These are phyloP conservation scores for Saprolegnia diclina DNA, from an alignment of 352 stramenopile species.

Conservation along the genomic window DNA sequence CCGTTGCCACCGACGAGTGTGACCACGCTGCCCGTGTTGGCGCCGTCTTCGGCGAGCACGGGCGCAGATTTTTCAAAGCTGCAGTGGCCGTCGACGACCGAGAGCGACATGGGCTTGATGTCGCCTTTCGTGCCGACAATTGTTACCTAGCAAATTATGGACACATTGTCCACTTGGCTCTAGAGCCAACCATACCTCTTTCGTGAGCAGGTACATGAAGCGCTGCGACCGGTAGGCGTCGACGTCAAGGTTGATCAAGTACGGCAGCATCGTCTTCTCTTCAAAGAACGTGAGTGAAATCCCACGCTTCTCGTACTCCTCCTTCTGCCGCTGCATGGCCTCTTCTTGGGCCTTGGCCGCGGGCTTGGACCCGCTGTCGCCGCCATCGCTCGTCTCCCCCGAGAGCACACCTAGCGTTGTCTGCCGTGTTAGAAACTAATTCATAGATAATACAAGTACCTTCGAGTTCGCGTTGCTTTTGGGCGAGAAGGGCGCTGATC, in stretches of 20 bases:
- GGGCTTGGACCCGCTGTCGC: constrained; percentile 30
- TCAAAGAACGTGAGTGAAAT: constrained; percentile 89
- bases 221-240: constrained; percentile 89
- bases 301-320: constrained; percentile 88
- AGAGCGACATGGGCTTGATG: constrained; percentile 89
- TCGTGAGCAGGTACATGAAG: constrained; percentile 89
- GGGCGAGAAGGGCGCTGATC: constrained; percentile 54
- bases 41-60: constrained; percentile 25
- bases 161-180: background rate
- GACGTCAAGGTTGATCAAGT: constrained; percentile 92
- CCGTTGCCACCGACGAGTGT: constrained; percentile 61
- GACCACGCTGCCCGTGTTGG: constrained; percentile 10
- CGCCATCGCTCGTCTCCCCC: constrained; percentile 40
- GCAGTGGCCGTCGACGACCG: constrained; percentile 86
- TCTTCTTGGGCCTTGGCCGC: constrained; percentile 65
- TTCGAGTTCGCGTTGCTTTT: constrained; percentile 69
- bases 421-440: background rate
- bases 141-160: constrained; percentile 22
- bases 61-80: constrained; percentile 48
- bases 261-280: constrained; percentile 66
- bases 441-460: constrained; percentile 12
- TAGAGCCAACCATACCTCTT: constrained; percentile 26
- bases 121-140: constrained; percentile 71
- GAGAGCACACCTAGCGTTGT: constrained; percentile 34
- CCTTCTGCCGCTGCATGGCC: constrained; percentile 78